Conservation (phyloP, 2,329 filamentous ascomycete species). For the Sclerotinia borealis region DNA sequence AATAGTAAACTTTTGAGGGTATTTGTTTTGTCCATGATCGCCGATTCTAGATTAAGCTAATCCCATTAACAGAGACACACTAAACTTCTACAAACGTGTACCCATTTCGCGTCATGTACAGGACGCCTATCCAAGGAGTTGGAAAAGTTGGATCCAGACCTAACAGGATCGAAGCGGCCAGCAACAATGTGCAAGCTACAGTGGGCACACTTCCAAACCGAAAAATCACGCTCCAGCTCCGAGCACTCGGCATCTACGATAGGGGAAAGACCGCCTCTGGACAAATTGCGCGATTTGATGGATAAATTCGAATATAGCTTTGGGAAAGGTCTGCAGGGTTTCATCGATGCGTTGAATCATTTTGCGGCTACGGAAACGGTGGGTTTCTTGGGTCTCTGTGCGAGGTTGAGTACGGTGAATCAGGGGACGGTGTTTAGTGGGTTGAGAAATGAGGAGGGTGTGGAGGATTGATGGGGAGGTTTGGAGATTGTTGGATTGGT, state of each 20-base stretch:
- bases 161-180: slow-evolving; percentile 53
- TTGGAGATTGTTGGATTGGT: too few species aligned
- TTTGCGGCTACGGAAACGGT: slow-evolving; percentile 97
- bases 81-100: slow-evolving; percentile 93
- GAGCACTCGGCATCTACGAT: slow-evolving; percentile 14
- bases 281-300: slow-evolving; percentile 70
- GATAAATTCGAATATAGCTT: slow-evolving; percentile 92
- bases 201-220: slow-evolving; percentile 52
- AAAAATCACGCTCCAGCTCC: slow-evolving; percentile 36
- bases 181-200: slow-evolving; percentile 53
- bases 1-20: slow-evolving; percentile 91
- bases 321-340: slow-evolving; percentile 81
- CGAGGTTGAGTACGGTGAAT: slow-evolving; percentile 72
- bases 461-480: neutral
- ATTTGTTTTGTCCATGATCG: slow-evolving; percentile 25
- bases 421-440: slow-evolving; percentile 55
- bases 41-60: neutral
- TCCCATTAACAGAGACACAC: slow-evolving; percentile 69
- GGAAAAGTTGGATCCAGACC: slow-evolving; percentile 75
- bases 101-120: slow-evolving; percentile 86
- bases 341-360: slow-evolving; percentile 92
- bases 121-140: slow-evolving; percentile 80
- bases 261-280: slow-evolving; percentile 13
- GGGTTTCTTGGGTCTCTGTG: slow-evolving; percentile 84
- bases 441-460: slow-evolving; percentile 51